A percentile compares a stretch with the other conserved stretches of the same genome.
These are phyloP conservation scores for Chlamydomonas eustigma DNA, from an alignment of 139 green algal genomes.

Conservation along the genomic window DNA sequence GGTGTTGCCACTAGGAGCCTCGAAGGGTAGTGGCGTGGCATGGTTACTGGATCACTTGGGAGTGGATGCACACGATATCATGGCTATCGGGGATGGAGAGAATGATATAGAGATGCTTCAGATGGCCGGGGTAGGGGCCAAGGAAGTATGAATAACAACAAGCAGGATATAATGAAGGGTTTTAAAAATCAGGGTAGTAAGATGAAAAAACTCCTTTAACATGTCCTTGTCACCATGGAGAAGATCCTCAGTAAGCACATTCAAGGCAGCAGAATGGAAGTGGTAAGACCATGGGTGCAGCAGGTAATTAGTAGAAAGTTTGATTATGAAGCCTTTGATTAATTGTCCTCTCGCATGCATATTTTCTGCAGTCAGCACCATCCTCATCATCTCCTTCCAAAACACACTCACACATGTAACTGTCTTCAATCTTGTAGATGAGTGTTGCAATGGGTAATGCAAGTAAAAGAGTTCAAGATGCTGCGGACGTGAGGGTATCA, in stretches of 20 bases:
- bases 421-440: constrained; percentile 28
- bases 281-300: no score
- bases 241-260: no score
- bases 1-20: constrained; percentile 37
- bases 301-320: no score
- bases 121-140: constrained; percentile 53
- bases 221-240: no score
- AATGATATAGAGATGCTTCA: constrained; percentile 90
- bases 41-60: constrained; percentile 44
- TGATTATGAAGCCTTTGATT: no score
- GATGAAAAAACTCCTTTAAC: no score
- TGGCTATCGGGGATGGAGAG: constrained; percentile 86
- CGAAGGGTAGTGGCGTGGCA: constrained; percentile 61
- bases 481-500: constrained; percentile 52
- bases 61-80: constrained; percentile 38
- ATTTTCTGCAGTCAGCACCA: no score
- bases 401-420: background rate
- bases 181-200: no score
- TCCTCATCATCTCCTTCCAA: no score
- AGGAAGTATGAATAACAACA: background rate
- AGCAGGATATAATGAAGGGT: no score
- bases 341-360: no score
- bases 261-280: no score
- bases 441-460: constrained; percentile 87
- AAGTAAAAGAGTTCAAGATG: constrained; percentile 12